phyloP scores from a whole-genome alignment of 176 grass and related monocot species.

The Otatea glauca region DNA sequence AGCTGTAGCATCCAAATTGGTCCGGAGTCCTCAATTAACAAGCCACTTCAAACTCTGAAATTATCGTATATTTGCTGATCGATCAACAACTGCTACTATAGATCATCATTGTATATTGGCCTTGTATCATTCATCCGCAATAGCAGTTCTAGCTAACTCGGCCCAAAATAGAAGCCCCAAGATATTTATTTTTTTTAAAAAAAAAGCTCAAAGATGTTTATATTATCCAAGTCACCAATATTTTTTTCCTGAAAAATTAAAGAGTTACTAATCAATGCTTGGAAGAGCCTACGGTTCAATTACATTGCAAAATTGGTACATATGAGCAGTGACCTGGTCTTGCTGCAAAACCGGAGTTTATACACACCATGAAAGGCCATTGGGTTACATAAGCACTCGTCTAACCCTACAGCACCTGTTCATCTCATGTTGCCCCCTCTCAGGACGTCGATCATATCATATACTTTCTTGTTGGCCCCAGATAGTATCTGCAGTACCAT shows the following conservation, averaged over 20 bases:
- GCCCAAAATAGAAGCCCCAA: not conserved
- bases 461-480: constrained; percentile 73
- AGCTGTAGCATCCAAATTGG: too few species aligned
- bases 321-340: not conserved
- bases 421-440: constrained; percentile 84
- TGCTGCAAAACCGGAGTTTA: not conserved
- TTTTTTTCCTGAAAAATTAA: too few species aligned
- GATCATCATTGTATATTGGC: not conserved
- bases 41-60: not conserved
- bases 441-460: constrained; percentile 92
- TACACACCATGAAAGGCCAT: not conserved
- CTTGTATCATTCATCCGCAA: not conserved
- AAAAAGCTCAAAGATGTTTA: not conserved
- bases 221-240: not conserved
- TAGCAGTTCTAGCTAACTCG: not conserved
- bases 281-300: not conserved
- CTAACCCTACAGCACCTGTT: not conserved
- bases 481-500: constrained; percentile 60
- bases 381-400: not conserved
- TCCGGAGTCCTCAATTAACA: not conserved
- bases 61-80: too few species aligned
- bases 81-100: too few species aligned
- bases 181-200: not conserved
- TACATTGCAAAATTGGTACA: not conserved
- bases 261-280: too few species aligned